A percentile compares a stretch with the other conserved stretches of the same genome.
These are phyloP conservation scores for Diaporthe australafricana DNA, from an alignment of 2,329 filamentous ascomycete genomes.

Conservation along the genomic window DNA sequence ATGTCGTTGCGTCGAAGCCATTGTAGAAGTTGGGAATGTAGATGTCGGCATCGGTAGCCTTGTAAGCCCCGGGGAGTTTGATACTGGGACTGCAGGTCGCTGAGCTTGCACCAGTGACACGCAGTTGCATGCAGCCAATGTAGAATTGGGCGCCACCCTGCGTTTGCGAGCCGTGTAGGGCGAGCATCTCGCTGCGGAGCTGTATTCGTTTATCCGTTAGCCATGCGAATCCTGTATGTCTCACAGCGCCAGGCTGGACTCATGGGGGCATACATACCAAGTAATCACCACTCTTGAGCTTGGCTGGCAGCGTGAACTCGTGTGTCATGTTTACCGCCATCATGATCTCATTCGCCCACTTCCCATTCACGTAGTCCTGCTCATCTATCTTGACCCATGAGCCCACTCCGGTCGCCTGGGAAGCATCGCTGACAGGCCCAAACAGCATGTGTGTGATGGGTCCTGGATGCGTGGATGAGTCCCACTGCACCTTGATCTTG, in stretches of 20 bases:
- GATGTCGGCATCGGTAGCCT: slow-evolving; percentile 60
- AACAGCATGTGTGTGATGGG: slow-evolving; percentile 23
- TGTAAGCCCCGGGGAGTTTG: slow-evolving; percentile 66
- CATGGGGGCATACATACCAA: slow-evolving; percentile 44
- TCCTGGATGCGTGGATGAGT: slow-evolving; percentile 10
- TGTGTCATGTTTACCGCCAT: slow-evolving; percentile 26
- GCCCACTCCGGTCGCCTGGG: not conserved
- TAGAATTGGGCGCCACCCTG: slow-evolving; percentile 52
- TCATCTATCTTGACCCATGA: slow-evolving; percentile 19
- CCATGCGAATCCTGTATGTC: too few species aligned
- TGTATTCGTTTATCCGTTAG: slow-evolving; percentile 23
- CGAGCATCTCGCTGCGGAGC: slow-evolving; percentile 54
- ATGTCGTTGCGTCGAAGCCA: slow-evolving; percentile 52
- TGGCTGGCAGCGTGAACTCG: slow-evolving; percentile 45
- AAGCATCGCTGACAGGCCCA: slow-evolving; percentile 4
- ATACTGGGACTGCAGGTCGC: slow-evolving; percentile 49
- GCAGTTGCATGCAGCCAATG: slow-evolving; percentile 51
- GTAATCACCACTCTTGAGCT: slow-evolving; percentile 51
- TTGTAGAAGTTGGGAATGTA: slow-evolving; percentile 54
- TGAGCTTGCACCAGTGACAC: slow-evolving; percentile 46
- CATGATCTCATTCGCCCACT: slow-evolving; percentile 23
- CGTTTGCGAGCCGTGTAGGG: slow-evolving; percentile 49
- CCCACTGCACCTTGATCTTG: slow-evolving; percentile 20
- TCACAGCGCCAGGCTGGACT: not conserved
- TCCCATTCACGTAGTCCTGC: not conserved